These are phyloP conservation scores for Suillus placidus DNA, from an alignment of 768 basidiomycete genomes.

Conservation along the genomic window DNA sequence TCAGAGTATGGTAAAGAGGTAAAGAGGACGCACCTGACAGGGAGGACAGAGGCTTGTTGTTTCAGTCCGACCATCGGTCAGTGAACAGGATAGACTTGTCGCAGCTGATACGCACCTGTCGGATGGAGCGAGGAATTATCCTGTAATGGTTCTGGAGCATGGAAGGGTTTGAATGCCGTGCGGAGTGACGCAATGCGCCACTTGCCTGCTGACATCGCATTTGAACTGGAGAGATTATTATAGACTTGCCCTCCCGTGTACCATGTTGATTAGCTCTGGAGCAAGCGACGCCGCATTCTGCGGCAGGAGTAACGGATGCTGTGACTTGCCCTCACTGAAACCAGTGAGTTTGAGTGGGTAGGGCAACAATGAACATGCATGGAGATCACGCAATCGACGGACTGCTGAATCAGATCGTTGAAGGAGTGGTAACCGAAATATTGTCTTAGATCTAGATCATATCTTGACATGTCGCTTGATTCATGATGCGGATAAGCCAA, in stretches of 20 bases:
- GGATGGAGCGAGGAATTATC: constrained; percentile 81
- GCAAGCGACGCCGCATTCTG: neutral
- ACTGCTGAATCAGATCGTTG: neutral
- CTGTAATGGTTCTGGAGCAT: constrained; percentile 67
- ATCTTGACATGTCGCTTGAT: neutral
- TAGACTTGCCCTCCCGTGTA: neutral
- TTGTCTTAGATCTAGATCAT: constrained; percentile 3
- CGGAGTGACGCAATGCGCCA: constrained; percentile 25
- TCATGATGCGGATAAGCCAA: neutral
- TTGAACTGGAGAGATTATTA: constrained; percentile 20
- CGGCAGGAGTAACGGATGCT: neutral
- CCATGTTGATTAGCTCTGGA: neutral
- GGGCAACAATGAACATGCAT: neutral
- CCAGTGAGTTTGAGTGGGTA: neutral
- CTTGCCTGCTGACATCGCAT: constrained; percentile 56
- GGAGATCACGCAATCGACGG: neutral
- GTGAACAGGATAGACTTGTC: constrained; percentile 3
- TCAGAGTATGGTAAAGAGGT: constrained; percentile 1
- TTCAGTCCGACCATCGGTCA: constrained; percentile 76
- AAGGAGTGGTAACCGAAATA: neutral
- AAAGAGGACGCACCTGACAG: constrained; percentile 62
- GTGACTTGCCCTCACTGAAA: neutral
- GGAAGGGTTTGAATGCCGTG: neutral
- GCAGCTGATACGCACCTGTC: constrained; percentile 58
- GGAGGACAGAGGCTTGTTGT: constrained; percentile 88